These are phyloP conservation scores for Aureobasidium pullulans DNA, from an alignment of 2,329 filamentous ascomycete genomes.

Conservation along the genomic window DNA sequence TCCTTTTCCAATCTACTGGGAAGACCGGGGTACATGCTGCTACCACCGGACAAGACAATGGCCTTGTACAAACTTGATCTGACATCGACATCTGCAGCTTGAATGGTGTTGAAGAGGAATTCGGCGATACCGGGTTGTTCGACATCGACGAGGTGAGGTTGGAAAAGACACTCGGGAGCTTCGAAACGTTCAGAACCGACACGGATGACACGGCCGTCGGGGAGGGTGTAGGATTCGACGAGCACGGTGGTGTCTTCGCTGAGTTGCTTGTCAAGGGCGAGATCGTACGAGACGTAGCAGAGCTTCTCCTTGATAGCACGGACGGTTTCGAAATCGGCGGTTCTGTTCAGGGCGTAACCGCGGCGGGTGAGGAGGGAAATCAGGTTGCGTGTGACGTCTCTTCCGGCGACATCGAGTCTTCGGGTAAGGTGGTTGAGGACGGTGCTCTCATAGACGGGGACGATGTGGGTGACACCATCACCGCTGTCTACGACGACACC, in stretches of 20 bases:
- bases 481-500: conserved; percentile 99
- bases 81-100: conserved; percentile 90
- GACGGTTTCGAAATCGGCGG: conserved; percentile 97
- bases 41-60: conserved; percentile 90
- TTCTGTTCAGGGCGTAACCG: conserved; percentile 94
- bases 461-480: conserved; percentile 96
- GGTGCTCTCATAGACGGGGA: conserved; percentile 96
- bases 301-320: conserved; percentile 99
- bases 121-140: conserved; percentile 96
- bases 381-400: conserved; percentile 96
- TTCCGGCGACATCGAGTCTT: conserved; percentile 87
- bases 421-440: conserved; percentile 95
- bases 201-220: conserved; percentile 90
- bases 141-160: conserved; percentile 94
- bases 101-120: conserved; percentile 98
- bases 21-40: conserved; percentile 97
- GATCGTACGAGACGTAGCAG: conserved; percentile 97
- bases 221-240: conserved; percentile 94
- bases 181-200: conserved; percentile 97
- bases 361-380: conserved; percentile 89
- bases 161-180: conserved; percentile 95
- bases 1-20: conserved; percentile 96
- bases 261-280: conserved; percentile 90
- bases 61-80: conserved; percentile 92
- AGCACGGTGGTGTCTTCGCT: conserved; percentile 96